Evolutionary conservation across 257 asterid genomes (phyloP).

Genomic region (Oldenlandia corymbosa): DNA sequence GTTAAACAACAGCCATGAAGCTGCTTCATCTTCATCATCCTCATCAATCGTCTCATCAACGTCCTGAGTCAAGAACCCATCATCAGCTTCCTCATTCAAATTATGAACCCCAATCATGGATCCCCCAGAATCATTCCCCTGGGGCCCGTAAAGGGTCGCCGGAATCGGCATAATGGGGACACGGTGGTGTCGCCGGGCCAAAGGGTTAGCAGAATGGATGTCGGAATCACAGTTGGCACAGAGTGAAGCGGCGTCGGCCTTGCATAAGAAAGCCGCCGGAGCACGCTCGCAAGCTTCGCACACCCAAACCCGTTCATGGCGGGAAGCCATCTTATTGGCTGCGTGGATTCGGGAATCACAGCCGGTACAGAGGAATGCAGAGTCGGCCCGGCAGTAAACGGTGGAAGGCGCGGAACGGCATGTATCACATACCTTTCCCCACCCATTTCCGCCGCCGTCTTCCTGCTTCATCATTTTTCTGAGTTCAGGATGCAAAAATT

Average conservation of each 20-base stretch:
- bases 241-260: constrained; percentile 78
- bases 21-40: constrained; percentile 63
- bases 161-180: constrained; percentile 48
- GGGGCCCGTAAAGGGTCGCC: constrained; percentile 23
- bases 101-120: constrained; percentile 12
- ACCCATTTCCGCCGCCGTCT: constrained; percentile 14
- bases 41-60: constrained; percentile 28
- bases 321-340: constrained; percentile 24
- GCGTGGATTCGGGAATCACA: constrained; percentile 55
- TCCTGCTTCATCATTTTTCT: constrained; percentile 34
- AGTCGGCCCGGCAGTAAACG: constrained; percentile 54
- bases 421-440: constrained; percentile 50
- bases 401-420: constrained; percentile 47
- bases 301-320: constrained; percentile 50
- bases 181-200: constrained; percentile 86
- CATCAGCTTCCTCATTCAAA: constrained; percentile 13
- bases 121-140: constrained; percentile 13
- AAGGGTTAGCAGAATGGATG: constrained; percentile 78
- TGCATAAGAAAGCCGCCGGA: constrained; percentile 67
- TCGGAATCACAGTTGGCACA: constrained; percentile 67
- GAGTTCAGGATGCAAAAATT: not conserved
- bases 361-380: constrained; percentile 48
- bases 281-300: constrained; percentile 61
- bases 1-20: constrained; percentile 60
- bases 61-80: constrained; percentile 32